A percentile compares a stretch with the other conserved stretches of the same genome.
Evolutionary conservation across 345 rosid species (phyloP).

Genomic region (Salix caprea): DNA sequence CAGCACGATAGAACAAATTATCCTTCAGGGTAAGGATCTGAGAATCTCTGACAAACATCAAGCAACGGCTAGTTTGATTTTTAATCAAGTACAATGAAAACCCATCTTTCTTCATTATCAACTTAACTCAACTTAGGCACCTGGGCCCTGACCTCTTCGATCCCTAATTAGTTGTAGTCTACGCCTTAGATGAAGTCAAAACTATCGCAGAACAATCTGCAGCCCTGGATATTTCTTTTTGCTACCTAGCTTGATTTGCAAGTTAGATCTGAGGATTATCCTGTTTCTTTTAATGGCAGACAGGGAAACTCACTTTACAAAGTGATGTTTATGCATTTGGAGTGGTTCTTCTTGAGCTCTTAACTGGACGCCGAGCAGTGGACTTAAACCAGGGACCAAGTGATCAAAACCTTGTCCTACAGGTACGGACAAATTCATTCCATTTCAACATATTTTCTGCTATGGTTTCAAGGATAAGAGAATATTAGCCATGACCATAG

Average conservation of each 20-base stretch:
- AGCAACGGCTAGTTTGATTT: background rate
- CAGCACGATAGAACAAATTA: background rate
- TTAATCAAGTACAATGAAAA: background rate
- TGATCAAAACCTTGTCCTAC: conserved; percentile 92
- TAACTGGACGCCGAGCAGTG: conserved; percentile 93
- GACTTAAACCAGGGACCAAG: conserved; percentile 79
- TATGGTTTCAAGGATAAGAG: conserved; percentile 8
- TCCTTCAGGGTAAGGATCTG: background rate
- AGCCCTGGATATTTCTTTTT: background rate
- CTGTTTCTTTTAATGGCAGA: conserved; percentile 38
- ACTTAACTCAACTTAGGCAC: background rate
- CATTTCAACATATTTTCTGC: conserved; percentile 1
- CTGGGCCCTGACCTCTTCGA: background rate
- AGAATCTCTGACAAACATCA: background rate
- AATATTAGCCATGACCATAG: background rate
- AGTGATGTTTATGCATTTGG: conserved; percentile 98
- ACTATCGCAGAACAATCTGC: background rate
- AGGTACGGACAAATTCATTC: conserved; percentile 41
- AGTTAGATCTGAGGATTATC: background rate
- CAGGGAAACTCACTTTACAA: conserved; percentile 92
- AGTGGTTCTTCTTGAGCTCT: conserved; percentile 88
- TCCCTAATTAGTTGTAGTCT: background rate
- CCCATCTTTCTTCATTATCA: background rate
- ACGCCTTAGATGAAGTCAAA: background rate
- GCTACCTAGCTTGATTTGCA: conserved; percentile 2